A percentile compares a stretch with the other conserved stretches of the same genome.
Conservation (phyloP, 352 stramenopile species). For the Globisporangium polare region DNA sequence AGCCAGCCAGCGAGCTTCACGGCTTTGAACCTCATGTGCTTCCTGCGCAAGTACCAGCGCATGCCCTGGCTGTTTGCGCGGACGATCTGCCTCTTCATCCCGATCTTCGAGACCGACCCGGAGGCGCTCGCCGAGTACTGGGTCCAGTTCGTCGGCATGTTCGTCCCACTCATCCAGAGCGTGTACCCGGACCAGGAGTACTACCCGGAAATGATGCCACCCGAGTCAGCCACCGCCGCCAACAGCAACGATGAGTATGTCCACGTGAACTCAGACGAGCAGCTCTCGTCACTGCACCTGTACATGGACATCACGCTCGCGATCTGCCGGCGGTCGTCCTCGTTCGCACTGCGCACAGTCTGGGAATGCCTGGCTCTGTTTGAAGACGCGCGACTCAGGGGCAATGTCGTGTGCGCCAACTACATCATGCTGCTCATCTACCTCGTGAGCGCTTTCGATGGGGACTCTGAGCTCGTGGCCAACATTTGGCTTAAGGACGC, state of each 20-base stretch:
- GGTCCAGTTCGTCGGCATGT: conserved; percentile 28
- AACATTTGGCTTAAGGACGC: conserved; percentile 20
- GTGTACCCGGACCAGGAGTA: conserved; percentile 27
- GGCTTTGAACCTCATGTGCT: conserved; percentile 29
- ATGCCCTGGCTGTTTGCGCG: conserved; percentile 27
- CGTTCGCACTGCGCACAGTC: conserved; percentile 29
- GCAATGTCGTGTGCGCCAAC: conserved; percentile 18
- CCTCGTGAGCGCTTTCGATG: conserved; percentile 26
- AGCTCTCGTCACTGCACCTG: conserved; percentile 25
- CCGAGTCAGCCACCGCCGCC: conserved; percentile 11
- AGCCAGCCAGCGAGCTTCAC: conserved; percentile 21
- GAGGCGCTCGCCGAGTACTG: conserved; percentile 23
- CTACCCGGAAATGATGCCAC: conserved; percentile 26
- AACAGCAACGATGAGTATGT: not conserved
- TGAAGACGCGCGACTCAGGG: conserved; percentile 21
- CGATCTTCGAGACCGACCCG: conserved; percentile 24
- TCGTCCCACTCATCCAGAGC: conserved; percentile 22
- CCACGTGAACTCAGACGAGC: conserved; percentile 13
- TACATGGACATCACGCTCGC: conserved; percentile 29
- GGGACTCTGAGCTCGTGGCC: conserved; percentile 23
- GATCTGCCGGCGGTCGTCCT: conserved; percentile 26
- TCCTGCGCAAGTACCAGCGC: conserved; percentile 29
- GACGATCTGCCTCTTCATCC: conserved; percentile 28
- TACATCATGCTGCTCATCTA: conserved; percentile 33
- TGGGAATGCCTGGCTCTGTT: conserved; percentile 32